These are phyloP conservation scores for Oryza australiensis DNA, from an alignment of 176 grass and related monocot species.

Conservation along the genomic window DNA sequence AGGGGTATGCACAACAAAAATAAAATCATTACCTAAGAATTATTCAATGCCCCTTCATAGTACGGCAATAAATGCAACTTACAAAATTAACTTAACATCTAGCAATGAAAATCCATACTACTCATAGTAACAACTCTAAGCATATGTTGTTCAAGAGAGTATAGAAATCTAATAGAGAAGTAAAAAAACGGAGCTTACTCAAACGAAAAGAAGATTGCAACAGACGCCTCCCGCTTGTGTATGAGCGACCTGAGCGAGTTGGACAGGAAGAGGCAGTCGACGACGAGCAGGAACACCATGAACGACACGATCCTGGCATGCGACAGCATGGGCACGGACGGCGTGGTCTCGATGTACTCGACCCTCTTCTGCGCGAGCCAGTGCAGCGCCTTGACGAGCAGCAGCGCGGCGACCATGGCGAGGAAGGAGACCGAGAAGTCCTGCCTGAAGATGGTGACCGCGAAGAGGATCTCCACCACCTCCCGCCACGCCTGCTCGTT, in stretches of 20 bases:
- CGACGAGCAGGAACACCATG: constrained; percentile 69
- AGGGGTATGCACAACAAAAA: no score
- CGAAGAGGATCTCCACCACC: constrained; percentile 93
- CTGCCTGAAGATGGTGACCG: constrained; percentile 94
- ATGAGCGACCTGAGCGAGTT: constrained; percentile 67
- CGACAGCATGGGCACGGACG: constrained; percentile 72
- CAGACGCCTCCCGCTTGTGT: constrained; percentile 62
- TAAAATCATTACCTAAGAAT: neutral
- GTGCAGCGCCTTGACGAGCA: constrained; percentile 77
- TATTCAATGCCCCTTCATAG: neutral
- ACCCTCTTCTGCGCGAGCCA: constrained; percentile 92
- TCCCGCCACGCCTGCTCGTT: constrained; percentile 97
- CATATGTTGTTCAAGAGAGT: neutral
- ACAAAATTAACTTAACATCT: neutral
- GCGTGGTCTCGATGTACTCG: constrained; percentile 92
- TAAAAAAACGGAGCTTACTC: constrained; percentile 61
- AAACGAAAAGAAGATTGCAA: constrained; percentile 95
- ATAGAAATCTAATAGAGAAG: neutral
- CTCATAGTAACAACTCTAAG: neutral
- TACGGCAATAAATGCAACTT: neutral
- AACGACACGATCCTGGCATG: constrained; percentile 86
- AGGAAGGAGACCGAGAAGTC: constrained; percentile 94
- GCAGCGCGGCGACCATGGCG: constrained; percentile 74
- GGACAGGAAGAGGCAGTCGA: constrained; percentile 77
- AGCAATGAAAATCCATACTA: neutral